Conservation (phyloP, 306 rosid species). For the Casuarina equisetifolia region DNA sequence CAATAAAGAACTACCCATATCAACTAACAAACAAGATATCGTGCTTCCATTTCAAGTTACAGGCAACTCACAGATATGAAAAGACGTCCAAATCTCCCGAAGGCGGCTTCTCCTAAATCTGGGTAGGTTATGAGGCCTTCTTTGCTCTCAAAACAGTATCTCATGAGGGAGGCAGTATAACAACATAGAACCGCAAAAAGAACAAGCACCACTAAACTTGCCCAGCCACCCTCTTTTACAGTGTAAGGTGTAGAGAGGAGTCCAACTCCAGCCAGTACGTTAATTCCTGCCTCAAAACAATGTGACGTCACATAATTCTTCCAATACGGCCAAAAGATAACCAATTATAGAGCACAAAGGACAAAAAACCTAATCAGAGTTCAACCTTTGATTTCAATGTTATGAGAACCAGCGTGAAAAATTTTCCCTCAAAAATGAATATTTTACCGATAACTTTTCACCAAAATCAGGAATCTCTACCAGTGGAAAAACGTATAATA, state of each 20-base stretch:
- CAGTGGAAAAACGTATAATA: not conserved
- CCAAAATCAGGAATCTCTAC: not conserved
- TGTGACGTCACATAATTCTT: conserved; percentile 12
- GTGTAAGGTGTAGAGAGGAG: conserved; percentile 76
- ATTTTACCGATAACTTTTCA: not conserved
- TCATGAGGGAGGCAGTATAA: conserved; percentile 82
- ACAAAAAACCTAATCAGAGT: not conserved
- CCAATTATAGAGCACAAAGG: not conserved
- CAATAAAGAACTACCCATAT: conserved; percentile 2
- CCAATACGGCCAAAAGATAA: not conserved
- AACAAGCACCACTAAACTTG: conserved; percentile 57
- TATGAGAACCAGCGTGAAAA: not conserved
- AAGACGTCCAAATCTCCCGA: conserved; percentile 71
- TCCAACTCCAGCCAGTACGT: conserved; percentile 85
- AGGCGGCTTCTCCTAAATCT: conserved; percentile 90
- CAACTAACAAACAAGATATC: conserved; percentile 9
- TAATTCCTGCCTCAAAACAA: conserved; percentile 52
- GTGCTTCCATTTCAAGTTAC: conserved; percentile 11
- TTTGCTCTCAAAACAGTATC: conserved; percentile 65
- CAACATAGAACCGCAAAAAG: conserved; percentile 70
- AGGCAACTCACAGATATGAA: conserved; percentile 59
- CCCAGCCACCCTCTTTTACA: conserved; percentile 79
- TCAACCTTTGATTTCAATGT: not conserved
- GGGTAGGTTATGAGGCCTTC: conserved; percentile 65
- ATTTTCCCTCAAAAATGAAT: not conserved